phyloP scores from a whole-genome alignment of 441 rosid species.

The Populus hybrid region DNA sequence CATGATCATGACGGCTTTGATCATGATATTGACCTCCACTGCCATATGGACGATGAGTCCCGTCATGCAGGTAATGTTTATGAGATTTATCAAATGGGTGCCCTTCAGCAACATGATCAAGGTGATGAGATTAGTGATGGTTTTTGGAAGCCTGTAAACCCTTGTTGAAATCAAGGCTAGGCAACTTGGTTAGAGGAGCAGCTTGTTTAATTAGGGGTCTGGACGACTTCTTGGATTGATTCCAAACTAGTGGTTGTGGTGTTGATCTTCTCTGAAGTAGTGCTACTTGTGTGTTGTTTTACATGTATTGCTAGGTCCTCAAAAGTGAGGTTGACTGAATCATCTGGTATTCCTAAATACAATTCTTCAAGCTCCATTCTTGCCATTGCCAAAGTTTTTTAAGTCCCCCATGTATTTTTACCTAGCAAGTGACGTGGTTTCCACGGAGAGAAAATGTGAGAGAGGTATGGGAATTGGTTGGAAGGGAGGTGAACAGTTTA shows the following conservation, averaged over 20 bases:
- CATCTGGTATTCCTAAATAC: constrained; percentile 63
- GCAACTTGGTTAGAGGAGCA: constrained; percentile 29
- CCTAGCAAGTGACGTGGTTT: too few relatives aligned
- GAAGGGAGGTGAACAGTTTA: not conserved
- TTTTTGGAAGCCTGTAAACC: constrained; percentile 27
- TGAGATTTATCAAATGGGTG: not conserved
- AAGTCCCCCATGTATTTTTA: constrained; percentile 32
- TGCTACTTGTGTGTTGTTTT: constrained; percentile 11
- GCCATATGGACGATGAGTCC: not conserved
- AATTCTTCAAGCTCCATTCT: constrained; percentile 60
- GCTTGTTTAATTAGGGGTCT: constrained; percentile 10
- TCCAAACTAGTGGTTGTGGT: constrained; percentile 9
- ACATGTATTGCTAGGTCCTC: constrained; percentile 45
- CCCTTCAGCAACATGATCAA: not conserved
- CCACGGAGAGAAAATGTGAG: not conserved
- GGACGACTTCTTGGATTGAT: constrained; percentile 23
- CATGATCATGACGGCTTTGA: constrained; percentile 14
- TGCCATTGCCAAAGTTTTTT: constrained; percentile 36
- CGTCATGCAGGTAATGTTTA: constrained; percentile 1
- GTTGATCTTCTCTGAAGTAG: constrained; percentile 13
- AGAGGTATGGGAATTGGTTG: constrained; percentile 4
- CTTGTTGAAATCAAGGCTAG: constrained; percentile 51
- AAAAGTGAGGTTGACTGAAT: constrained; percentile 69
- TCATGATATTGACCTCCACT: not conserved
- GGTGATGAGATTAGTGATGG: not conserved